Conservation (phyloP, 2,329 filamentous ascomycete genomes). For the Tolypocladium album region DNA sequence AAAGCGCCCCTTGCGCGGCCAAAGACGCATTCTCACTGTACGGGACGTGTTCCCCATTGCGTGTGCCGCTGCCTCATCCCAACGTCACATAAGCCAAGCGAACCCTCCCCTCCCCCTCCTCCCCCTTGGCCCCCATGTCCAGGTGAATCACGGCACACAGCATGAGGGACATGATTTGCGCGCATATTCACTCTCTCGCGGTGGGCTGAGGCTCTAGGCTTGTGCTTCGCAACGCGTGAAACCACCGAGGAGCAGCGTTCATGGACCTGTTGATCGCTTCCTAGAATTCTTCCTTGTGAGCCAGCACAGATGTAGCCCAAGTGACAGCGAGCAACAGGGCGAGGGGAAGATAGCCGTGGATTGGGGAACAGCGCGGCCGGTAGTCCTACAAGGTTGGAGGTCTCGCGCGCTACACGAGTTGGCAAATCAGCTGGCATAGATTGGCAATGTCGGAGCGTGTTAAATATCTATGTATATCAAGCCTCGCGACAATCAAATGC, state of each 20-base stretch:
- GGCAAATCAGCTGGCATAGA: background rate
- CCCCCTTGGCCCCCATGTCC: background rate
- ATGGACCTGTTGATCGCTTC: background rate
- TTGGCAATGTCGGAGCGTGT: conserved; percentile 4
- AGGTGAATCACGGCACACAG: background rate
- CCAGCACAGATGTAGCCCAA: background rate
- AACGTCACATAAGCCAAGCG: conserved; percentile 1
- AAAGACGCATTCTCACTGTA: background rate
- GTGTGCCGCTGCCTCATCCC: background rate
- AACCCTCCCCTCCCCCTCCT: too few species aligned
- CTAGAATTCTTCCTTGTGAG: background rate
- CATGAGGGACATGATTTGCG: background rate
- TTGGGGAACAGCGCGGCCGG: background rate
- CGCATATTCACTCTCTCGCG: background rate
- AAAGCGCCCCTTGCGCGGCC: background rate
- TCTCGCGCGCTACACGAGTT: background rate
- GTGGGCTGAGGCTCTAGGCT: background rate
- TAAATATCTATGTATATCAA: conserved; percentile 6
- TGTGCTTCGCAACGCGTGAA: background rate
- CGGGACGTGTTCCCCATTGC: background rate
- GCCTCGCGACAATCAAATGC: conserved; percentile 3
- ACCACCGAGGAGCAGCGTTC: background rate
- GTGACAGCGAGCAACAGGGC: too few species aligned
- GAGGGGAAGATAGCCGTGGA: background rate
- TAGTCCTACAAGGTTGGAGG: background rate